phyloP scores from a whole-genome alignment of 2,329 filamentous ascomycete species.

The Phaeophleospora eucalypticola region DNA sequence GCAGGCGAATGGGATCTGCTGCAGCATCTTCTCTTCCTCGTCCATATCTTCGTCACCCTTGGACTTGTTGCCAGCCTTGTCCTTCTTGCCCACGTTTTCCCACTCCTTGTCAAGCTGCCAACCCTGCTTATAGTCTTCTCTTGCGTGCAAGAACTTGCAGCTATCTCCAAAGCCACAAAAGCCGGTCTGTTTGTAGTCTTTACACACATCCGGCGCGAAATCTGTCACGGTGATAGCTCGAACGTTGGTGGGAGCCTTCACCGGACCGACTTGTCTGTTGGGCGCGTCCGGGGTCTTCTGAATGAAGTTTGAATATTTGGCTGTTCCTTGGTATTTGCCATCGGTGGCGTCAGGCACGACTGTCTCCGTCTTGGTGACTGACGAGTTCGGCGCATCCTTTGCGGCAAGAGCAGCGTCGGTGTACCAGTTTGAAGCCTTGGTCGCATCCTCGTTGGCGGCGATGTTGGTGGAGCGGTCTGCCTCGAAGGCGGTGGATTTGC shows the following conservation, averaged over 20 bases:
- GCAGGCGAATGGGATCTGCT: conserved; percentile 85
- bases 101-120: conserved; percentile 95
- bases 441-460: conserved; percentile 75
- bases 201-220: conserved; percentile 89
- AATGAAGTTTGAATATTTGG: conserved; percentile 70
- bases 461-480: conserved; percentile 62
- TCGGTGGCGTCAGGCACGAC: conserved; percentile 56
- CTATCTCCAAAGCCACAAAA: conserved; percentile 71
- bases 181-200: conserved; percentile 83
- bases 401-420: conserved; percentile 59
- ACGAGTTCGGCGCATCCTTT: conserved; percentile 14
- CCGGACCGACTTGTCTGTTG: conserved; percentile 64
- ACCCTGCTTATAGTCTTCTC: conserved; percentile 80
- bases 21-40: conserved; percentile 67
- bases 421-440: conserved; percentile 84
- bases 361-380: conserved; percentile 6
- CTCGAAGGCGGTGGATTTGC: conserved; percentile 42
- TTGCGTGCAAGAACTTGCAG: conserved; percentile 75
- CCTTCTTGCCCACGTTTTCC: conserved; percentile 69
- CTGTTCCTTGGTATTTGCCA: conserved; percentile 72
- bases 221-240: conserved; percentile 87
- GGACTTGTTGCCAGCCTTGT: conserved; percentile 53
- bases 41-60: conserved; percentile 51
- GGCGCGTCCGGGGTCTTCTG: conserved; percentile 75
- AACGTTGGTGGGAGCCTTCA: conserved; percentile 85